Percentiles rank a stretch among this genome's conserved stretches.
Conservation (phyloP, 768 basidiomycete genomes). For the Leucosporidium scottii region DNA sequence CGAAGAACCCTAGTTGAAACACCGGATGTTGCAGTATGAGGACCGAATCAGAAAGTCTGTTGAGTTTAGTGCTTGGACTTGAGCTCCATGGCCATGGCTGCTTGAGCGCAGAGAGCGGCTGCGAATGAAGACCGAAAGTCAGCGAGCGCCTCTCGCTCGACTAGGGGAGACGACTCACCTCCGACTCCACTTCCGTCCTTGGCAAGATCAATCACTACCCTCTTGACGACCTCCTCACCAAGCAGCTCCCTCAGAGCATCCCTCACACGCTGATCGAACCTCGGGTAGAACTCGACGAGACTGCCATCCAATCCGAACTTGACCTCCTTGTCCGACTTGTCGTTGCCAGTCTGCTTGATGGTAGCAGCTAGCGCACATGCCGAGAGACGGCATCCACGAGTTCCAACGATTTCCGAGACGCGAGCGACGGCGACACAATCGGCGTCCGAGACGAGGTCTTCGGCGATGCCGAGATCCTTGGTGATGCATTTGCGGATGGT, state of each 20-base stretch:
- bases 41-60: too few relatives aligned
- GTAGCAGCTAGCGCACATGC: conserved; percentile 81
- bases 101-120: conserved; percentile 32
- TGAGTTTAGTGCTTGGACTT: neutral
- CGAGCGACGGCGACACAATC: conserved; percentile 68
- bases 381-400: conserved; percentile 73
- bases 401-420: conserved; percentile 68
- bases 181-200: conserved; percentile 98
- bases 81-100: conserved; percentile 23
- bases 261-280: conserved; percentile 67
- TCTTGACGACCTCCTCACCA: conserved; percentile 69
- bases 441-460: conserved; percentile 43
- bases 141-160: neutral
- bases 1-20: too few relatives aligned
- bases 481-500: conserved; percentile 18
- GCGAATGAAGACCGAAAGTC: neutral
- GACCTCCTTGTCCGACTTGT: conserved; percentile 45
- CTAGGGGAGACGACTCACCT: conserved; percentile 53
- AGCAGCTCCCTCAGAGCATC: conserved; percentile 67
- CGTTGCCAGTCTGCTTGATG: conserved; percentile 67
- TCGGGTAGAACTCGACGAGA: conserved; percentile 85
- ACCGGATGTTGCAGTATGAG: too few relatives aligned
- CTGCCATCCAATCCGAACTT: conserved; percentile 90
- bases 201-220: conserved; percentile 80
- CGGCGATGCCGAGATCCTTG: conserved; percentile 18